phyloP scores from a whole-genome alignment of 73 alveolate genomes.

The Uronychia setigera region DNA sequence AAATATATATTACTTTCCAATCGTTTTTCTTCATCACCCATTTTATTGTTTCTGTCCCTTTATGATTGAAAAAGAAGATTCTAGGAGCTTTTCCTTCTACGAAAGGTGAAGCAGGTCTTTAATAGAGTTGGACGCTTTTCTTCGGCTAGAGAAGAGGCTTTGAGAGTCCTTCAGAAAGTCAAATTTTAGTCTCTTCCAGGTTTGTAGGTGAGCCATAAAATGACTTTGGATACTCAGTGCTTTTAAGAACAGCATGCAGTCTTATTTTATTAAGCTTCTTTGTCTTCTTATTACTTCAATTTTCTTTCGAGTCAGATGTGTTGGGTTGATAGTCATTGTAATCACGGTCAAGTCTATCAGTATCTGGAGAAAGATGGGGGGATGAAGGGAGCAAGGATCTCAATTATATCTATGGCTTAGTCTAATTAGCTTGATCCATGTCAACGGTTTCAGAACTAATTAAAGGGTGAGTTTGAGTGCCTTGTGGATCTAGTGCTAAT shows the following conservation, averaged over 20 bases:
- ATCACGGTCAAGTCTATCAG: neutral
- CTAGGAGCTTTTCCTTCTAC: neutral
- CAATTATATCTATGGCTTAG: neutral
- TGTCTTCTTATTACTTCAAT: neutral
- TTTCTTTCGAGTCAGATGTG: too few relatives aligned
- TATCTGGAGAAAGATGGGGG: neutral
- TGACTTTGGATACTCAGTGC: neutral
- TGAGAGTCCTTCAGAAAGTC: neutral
- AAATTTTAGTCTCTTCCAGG: neutral
- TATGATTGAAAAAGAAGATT: neutral
- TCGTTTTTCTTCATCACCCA: neutral
- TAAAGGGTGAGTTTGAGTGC: too few relatives aligned
- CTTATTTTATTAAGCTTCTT: neutral
- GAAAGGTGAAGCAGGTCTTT: neutral
- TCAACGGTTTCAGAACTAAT: neutral
- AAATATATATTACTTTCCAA: neutral
- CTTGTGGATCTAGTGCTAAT: neutral
- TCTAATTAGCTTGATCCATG: neutral
- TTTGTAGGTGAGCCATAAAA: neutral
- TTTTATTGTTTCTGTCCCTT: neutral
- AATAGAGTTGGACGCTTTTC: neutral
- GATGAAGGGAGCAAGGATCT: neutral
- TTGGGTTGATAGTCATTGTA: too few relatives aligned
- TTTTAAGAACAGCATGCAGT: neutral
- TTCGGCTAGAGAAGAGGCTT: neutral